A percentile compares a stretch with the other conserved stretches of the same genome.
These are phyloP conservation scores for Tilletia caries DNA, from an alignment of 1,284 basidiomycete genomes.

Conservation along the genomic window DNA sequence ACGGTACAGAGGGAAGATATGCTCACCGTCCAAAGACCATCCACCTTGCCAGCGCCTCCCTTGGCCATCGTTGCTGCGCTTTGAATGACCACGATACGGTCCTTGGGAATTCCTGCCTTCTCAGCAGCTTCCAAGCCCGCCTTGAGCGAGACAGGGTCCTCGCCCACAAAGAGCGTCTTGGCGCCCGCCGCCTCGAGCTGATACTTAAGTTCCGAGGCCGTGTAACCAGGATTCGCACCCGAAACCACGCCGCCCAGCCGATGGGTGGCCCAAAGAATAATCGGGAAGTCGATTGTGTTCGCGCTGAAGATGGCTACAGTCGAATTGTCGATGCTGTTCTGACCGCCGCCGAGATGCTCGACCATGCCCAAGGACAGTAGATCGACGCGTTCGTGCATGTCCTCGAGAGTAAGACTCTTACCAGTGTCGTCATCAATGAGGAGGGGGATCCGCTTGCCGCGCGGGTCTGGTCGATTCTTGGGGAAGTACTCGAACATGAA, in stretches of 20 bases:
- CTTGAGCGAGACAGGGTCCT: constrained; percentile 55
- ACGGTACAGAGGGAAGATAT: neutral
- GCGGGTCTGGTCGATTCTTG: constrained; percentile 27
- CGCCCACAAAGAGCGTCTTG: constrained; percentile 63
- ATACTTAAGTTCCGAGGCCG: constrained; percentile 62
- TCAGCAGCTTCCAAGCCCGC: constrained; percentile 61
- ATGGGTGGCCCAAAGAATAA: constrained; percentile 71
- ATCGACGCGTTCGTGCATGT: constrained; percentile 31
- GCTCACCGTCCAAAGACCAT: constrained; percentile 35
- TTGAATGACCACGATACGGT: constrained; percentile 44
- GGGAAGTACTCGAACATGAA: constrained; percentile 43
- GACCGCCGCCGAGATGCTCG: constrained; percentile 23
- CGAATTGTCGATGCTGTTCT: constrained; percentile 23
- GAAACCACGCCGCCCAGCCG: constrained; percentile 69
- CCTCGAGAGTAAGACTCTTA: constrained; percentile 34
- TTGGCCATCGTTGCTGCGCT: constrained; percentile 28
- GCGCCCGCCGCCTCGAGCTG: constrained; percentile 60
- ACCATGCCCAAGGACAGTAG: constrained; percentile 23
- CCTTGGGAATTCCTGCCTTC: constrained; percentile 60
- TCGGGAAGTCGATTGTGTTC: constrained; percentile 63
- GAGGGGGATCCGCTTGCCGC: constrained; percentile 32
- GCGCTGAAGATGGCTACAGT: constrained; percentile 34
- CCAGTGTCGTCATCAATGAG: constrained; percentile 41
- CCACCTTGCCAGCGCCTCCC: constrained; percentile 26
- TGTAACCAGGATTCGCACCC: constrained; percentile 70